Evolutionary conservation across 2,329 filamentous ascomycete genomes (phyloP).

Genomic region (Fusarium compactum): DNA sequence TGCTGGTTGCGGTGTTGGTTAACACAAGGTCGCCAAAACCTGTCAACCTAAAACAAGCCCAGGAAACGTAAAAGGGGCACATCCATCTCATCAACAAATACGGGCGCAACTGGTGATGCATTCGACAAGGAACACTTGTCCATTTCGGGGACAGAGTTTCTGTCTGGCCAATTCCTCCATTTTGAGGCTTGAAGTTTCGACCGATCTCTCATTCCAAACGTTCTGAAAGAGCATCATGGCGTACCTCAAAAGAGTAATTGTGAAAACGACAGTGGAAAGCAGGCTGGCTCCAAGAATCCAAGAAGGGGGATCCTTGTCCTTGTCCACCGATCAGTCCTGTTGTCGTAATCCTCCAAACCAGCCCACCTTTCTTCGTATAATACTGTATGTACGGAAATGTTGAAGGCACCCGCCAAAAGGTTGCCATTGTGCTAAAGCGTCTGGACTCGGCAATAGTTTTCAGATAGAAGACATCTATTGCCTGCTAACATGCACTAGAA

Average conservation of each 20-base stretch:
- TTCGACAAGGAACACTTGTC: slow-evolving; percentile 33
- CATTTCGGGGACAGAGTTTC: slow-evolving; percentile 20
- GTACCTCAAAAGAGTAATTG: slow-evolving; percentile 17
- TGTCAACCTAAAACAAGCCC: slow-evolving; percentile 31
- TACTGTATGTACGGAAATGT: not conserved
- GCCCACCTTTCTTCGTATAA: slow-evolving; percentile 1
- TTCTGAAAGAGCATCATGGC: slow-evolving; percentile 28
- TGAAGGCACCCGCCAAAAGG: slow-evolving; percentile 2
- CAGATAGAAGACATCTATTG: slow-evolving; percentile 18
- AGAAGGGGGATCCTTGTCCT: slow-evolving; percentile 12
- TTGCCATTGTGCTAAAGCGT: slow-evolving; percentile 5
- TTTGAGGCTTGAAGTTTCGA: slow-evolving; percentile 25
- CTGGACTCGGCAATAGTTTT: slow-evolving; percentile 34
- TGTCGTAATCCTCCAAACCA: slow-evolving; percentile 20
- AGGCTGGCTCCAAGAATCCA: slow-evolving; percentile 18
- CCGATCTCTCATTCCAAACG: slow-evolving; percentile 39
- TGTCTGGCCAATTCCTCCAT: slow-evolving; percentile 4
- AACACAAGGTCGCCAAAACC: slow-evolving; percentile 15
- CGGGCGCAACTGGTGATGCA: slow-evolving; percentile 35
- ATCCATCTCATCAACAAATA: slow-evolving; percentile 29
- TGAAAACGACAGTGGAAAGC: slow-evolving; percentile 12
- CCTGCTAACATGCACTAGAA: slow-evolving; percentile 20
- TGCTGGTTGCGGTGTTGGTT: slow-evolving; percentile 24
- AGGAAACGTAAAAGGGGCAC: slow-evolving; percentile 34
- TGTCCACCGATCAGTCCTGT: slow-evolving; percentile 13